These are phyloP conservation scores for Calonectria crousiana DNA, from an alignment of 2,329 filamentous ascomycete species.

Conservation along the genomic window DNA sequence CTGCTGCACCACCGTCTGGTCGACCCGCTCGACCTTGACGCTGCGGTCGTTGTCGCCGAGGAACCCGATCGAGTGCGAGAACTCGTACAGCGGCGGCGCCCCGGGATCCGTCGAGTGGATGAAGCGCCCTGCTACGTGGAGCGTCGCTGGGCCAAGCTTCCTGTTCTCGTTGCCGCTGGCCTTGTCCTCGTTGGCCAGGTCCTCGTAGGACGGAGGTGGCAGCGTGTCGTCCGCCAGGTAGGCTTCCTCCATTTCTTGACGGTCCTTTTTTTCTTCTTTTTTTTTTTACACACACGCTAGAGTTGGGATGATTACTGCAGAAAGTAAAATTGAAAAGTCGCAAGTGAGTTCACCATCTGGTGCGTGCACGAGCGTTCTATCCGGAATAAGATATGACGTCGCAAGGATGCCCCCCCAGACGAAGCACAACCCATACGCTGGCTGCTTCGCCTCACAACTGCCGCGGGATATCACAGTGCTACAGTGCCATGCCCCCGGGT, in stretches of 20 bases:
- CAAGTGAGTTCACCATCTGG: background rate
- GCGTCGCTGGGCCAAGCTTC: conserved; percentile 47
- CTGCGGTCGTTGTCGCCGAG: conserved; percentile 48
- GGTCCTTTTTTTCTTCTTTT: background rate
- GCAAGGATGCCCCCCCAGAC: background rate
- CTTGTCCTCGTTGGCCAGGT: conserved; percentile 19
- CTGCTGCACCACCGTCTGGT: conserved; percentile 42
- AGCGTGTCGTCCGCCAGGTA: conserved; percentile 25
- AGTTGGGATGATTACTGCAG: background rate
- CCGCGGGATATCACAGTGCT: background rate
- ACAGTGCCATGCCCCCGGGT: background rate
- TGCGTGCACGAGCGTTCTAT: background rate
- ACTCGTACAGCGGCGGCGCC: conserved; percentile 50
- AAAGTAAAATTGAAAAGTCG: background rate
- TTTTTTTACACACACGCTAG: background rate
- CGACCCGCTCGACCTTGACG: conserved; percentile 49
- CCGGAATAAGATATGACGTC: background rate
- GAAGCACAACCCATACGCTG: background rate
- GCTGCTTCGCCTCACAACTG: background rate
- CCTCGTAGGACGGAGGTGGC: conserved; percentile 45
- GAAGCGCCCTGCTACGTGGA: conserved; percentile 50
- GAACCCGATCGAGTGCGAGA: conserved; percentile 50
- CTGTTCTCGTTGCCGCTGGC: conserved; percentile 15
- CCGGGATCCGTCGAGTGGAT: conserved; percentile 47
- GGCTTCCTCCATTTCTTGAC: conserved; percentile 28